Conservation (phyloP, 192 early-diverging fungal genomes). For the Funneliformis geosporum region DNA sequence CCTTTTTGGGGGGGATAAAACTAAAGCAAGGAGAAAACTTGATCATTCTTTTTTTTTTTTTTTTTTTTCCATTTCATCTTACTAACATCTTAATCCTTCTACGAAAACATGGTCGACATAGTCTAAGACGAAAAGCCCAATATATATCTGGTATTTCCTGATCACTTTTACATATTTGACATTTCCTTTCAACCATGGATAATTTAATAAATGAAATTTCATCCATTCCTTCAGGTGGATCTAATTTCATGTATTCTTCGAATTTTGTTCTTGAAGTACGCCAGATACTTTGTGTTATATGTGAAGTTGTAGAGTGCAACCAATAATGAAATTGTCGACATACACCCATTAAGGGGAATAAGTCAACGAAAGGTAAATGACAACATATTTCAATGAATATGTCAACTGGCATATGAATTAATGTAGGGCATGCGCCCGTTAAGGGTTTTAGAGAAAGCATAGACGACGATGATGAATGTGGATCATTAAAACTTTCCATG, state of each 20-base stretch:
- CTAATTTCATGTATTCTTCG: background rate
- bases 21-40: background rate
- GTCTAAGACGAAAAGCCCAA: constrained; percentile 17
- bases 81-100: background rate
- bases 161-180: constrained; percentile 18
- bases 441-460: background rate
- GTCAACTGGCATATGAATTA: background rate
- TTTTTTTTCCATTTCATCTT: too few relatives aligned
- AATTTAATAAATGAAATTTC: constrained; percentile 10
- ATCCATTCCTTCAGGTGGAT: constrained; percentile 12
- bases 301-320: background rate
- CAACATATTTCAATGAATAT: constrained; percentile 4
- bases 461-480: background rate
- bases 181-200: background rate
- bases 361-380: background rate
- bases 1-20: background rate
- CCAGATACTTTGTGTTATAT: constrained; percentile 5
- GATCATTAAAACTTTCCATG: too few relatives aligned
- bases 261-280: background rate
- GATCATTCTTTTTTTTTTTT: background rate
- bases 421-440: background rate
- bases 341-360: background rate
- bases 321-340: constrained; percentile 17
- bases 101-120: background rate
- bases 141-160: background rate